Percentiles rank a stretch among this genome's conserved stretches.
Evolutionary conservation across 192 early-diverging fungal species (phyloP).

Genomic region (Mortierella hygrophila): DNA sequence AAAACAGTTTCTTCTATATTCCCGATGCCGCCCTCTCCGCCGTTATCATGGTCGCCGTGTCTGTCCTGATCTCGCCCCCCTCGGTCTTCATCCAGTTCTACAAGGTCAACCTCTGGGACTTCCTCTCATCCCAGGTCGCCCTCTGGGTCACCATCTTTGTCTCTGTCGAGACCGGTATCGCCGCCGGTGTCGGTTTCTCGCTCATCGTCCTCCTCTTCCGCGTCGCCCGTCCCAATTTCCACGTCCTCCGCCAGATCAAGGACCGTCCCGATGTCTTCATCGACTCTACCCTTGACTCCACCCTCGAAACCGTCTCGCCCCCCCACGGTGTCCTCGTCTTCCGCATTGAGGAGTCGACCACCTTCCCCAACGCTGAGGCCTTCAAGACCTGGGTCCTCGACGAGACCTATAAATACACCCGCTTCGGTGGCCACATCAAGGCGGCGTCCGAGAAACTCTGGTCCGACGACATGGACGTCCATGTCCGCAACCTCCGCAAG

Average conservation of each 20-base stretch:
- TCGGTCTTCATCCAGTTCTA: constrained; percentile 72
- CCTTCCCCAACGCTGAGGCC: constrained; percentile 74
- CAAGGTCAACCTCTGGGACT: constrained; percentile 65
- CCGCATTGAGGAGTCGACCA: constrained; percentile 71
- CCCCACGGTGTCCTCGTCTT: constrained; percentile 82
- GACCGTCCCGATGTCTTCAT: constrained; percentile 33
- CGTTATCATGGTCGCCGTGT: constrained; percentile 89
- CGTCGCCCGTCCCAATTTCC: constrained; percentile 77
- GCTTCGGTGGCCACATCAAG: constrained; percentile 60
- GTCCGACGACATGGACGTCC: constrained; percentile 67
- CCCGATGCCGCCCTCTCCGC: constrained; percentile 84
- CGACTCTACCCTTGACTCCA: constrained; percentile 9
- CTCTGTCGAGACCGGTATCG: constrained; percentile 86
- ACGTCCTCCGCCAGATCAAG: constrained; percentile 61
- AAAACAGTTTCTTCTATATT: constrained; percentile 81
- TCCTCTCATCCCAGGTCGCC: constrained; percentile 38
- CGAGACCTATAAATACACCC: constrained; percentile 61
- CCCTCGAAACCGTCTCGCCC: constrained; percentile 51
- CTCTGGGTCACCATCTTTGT: constrained; percentile 60
- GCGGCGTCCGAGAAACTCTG: constrained; percentile 65
- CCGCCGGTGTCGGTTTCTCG: constrained; percentile 79
- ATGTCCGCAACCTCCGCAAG: constrained; percentile 42
- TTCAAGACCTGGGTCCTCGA: constrained; percentile 65
- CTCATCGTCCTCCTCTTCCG: constrained; percentile 83
- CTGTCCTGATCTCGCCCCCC: constrained; percentile 79